Evolutionary conservation across 2,329 filamentous ascomycete species (phyloP), one percentile per base, ranked within the genome.

Genomic region (Hypoxylon sp.): DNA sequence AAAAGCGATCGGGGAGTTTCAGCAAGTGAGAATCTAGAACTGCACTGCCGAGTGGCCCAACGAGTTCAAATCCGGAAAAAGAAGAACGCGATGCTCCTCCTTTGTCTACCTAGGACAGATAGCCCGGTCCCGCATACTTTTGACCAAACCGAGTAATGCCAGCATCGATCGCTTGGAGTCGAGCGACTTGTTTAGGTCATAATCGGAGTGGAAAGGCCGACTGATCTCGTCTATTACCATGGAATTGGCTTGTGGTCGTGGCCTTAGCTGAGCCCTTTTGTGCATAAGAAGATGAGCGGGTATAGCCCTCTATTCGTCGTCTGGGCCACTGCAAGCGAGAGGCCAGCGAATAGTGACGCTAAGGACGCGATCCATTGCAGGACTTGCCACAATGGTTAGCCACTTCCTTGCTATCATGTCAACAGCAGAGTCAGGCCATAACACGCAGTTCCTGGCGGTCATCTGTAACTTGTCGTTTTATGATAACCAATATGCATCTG

Each of bases 131-230:
- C 61, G 64, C 67, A 65, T 66, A 56, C 51, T 49, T 61, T 37
- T 57, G 53, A 51, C 71, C 61, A 49, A 72, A 73, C 68, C 56
- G 37, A 68, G 69, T 64, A 71, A 72, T 70, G 40, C 25, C 31
- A 55, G 57, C 67, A 72, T 70, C 69, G 71, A 72, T 73, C 71
- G 65, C 63, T 66, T 66, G 64, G 66, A 63, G 62, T 69, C 60
- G 57, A 37, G 54, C 56, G 35, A 56, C 59, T 51, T 53, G 58
- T 63, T 54, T 44, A 49, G 58, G 44, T 44, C 56, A 55, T 58
- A 48, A 46, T 61, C 66, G 42, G 61, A 66, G 57, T 59, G 31
- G 50, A 63, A 56, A 62, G 42, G 42, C 66, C 66, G 61, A 61
- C 59, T 58, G 56, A 49, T 61, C 50, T 58, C 40, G 37, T 54